A percentile compares a stretch with the other conserved stretches of the same genome.
Evolutionary conservation across 345 rosid genomes (phyloP).

Genomic region (Lepidium sativum): DNA sequence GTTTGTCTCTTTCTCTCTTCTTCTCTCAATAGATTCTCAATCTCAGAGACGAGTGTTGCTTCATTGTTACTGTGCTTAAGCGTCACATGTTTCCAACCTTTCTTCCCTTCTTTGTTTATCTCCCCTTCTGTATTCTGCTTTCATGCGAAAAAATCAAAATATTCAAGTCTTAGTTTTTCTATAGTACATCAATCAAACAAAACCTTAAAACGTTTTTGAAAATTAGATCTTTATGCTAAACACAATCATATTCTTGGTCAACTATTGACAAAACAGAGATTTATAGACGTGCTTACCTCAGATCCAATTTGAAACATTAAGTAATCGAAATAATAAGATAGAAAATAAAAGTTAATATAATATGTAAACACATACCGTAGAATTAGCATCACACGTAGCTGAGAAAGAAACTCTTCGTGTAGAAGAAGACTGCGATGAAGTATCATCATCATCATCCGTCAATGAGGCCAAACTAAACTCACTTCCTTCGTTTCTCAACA

Average conservation of each 20-base stretch:
- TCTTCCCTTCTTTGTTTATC: slow-evolving; percentile 16
- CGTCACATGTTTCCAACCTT: slow-evolving; percentile 29
- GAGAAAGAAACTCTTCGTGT: slow-evolving; percentile 39
- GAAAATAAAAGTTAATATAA: background rate
- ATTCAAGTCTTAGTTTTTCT: slow-evolving; percentile 6
- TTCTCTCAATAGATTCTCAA: slow-evolving; percentile 23
- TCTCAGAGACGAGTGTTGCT: slow-evolving; percentile 27
- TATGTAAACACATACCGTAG: slow-evolving; percentile 35
- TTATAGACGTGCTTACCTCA: slow-evolving; percentile 7
- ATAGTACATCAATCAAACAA: background rate
- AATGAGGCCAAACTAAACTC: slow-evolving; percentile 54
- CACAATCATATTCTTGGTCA: background rate
- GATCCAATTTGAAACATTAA: background rate
- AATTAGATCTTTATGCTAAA: background rate
- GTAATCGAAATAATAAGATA: background rate
- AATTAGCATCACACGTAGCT: slow-evolving; percentile 29
- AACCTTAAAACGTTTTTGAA: background rate
- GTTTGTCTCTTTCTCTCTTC: slow-evolving; percentile 25
- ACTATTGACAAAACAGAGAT: background rate
- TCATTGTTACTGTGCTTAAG: slow-evolving; percentile 25
- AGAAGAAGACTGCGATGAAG: slow-evolving; percentile 47
- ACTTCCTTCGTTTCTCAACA: slow-evolving; percentile 42
- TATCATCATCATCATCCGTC: slow-evolving; percentile 67
- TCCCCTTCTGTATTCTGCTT: slow-evolving; percentile 26
- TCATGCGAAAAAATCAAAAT: slow-evolving; percentile 15